Conservation (phyloP, 768 basidiomycete species). For the Macrolepiota dolichaula region DNA sequence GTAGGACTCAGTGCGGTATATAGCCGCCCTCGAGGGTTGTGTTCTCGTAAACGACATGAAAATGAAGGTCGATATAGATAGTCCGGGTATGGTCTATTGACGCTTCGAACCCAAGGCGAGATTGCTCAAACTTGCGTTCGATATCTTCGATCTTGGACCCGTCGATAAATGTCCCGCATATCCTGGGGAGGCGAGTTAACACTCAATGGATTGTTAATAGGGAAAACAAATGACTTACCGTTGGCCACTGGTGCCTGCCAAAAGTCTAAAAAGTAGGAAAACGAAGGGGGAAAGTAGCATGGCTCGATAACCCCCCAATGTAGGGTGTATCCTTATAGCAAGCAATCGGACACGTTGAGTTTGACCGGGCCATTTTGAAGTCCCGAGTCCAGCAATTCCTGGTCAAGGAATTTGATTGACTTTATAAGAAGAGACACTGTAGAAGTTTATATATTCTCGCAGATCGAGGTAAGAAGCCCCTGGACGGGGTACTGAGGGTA, state of each 20-base stretch:
- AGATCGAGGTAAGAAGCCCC: slow-evolving; percentile 3
- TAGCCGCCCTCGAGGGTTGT: slow-evolving; percentile 33
- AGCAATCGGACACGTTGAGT: neutral
- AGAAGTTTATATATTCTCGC: neutral
- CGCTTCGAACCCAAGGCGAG: neutral
- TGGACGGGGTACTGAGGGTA: neutral
- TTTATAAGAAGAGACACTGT: neutral
- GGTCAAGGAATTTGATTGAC: neutral
- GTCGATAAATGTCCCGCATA: slow-evolving; percentile 3
- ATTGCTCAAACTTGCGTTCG: neutral
- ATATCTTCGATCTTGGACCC: neutral
- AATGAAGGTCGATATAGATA: slow-evolving; percentile 31
- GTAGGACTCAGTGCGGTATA: slow-evolving; percentile 28
- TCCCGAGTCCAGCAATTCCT: neutral
- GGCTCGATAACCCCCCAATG: neutral
- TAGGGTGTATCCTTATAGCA: neutral
- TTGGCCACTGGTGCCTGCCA: neutral
- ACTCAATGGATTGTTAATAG: neutral
- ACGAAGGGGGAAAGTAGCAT: neutral
- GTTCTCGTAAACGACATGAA: slow-evolving; percentile 32
- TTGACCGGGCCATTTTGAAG: neutral
- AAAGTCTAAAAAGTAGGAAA: neutral
- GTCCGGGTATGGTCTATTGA: neutral
- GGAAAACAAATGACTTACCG: neutral
- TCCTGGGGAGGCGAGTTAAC: neutral